Evolutionary conservation across 1,284 basidiomycete species (phyloP).

Genomic region (Ustilago hordei): DNA sequence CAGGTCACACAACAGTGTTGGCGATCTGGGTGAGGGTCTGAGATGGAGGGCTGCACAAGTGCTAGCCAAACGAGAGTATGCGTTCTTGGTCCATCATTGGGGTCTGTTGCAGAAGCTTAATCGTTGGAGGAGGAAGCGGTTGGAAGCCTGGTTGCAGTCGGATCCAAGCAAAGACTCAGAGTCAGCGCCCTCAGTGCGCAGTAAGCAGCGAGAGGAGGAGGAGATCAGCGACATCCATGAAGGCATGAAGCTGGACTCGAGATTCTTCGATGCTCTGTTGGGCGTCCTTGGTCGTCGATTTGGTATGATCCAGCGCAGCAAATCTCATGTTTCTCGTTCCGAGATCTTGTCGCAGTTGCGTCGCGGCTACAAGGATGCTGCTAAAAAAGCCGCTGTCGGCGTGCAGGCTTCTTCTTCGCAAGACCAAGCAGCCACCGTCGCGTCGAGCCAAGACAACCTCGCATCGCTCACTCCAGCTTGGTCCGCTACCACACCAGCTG

Average conservation of each 20-base stretch:
- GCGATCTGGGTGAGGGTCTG: constrained; percentile 29
- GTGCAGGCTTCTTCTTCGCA: background rate
- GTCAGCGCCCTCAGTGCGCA: background rate
- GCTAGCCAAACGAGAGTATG: constrained; percentile 33
- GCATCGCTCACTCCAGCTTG: background rate
- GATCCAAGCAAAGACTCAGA: background rate
- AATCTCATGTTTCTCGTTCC: constrained; percentile 21
- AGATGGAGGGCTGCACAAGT: constrained; percentile 34
- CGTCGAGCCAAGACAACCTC: background rate
- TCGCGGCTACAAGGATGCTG: constrained; percentile 14
- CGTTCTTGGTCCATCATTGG: constrained; percentile 37
- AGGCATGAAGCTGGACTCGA: constrained; percentile 22
- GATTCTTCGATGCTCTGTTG: constrained; percentile 42
- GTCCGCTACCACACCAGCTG: background rate
- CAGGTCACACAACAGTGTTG: background rate
- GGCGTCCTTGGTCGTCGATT: constrained; percentile 38
- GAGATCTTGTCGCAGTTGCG: constrained; percentile 25
- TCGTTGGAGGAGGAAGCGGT: constrained; percentile 19
- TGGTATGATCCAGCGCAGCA: constrained; percentile 34
- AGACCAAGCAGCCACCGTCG: background rate
- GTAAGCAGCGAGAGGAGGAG: background rate
- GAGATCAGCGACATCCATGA: background rate
- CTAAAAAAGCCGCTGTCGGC: constrained; percentile 3
- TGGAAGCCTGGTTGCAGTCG: constrained; percentile 15
- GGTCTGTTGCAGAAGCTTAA: constrained; percentile 13